These are phyloP conservation scores for Craterostigma plantagineum DNA, from an alignment of 257 asterid species.

Conservation along the genomic window DNA sequence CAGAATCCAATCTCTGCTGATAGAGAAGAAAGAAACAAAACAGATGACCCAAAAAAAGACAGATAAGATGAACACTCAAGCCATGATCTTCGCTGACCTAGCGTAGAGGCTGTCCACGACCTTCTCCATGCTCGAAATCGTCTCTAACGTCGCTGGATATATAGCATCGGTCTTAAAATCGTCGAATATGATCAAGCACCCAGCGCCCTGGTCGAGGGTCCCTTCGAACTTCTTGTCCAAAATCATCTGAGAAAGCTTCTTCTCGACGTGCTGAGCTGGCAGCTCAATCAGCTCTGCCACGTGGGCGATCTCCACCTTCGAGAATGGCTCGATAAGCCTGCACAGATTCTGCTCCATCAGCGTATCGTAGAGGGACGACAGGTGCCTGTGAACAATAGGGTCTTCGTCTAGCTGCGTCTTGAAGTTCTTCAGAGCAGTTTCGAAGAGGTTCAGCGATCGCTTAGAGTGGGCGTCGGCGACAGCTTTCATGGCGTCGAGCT, in stretches of 20 bases:
- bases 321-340: slow-evolving; percentile 50
- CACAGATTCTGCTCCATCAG: slow-evolving; percentile 54
- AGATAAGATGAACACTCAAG: slow-evolving; percentile 13
- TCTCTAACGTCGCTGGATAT: slow-evolving; percentile 37
- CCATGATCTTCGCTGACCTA: slow-evolving; percentile 50
- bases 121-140: slow-evolving; percentile 44
- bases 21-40: no score
- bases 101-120: slow-evolving; percentile 52
- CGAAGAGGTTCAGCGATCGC: slow-evolving; percentile 43
- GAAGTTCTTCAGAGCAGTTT: slow-evolving; percentile 34
- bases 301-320: slow-evolving; percentile 42
- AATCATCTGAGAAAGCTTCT: slow-evolving; percentile 49
- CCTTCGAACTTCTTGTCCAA: slow-evolving; percentile 55
- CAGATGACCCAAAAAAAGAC: no score
- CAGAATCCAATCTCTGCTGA: no score
- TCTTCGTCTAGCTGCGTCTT: slow-evolving; percentile 45
- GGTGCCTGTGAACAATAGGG: slow-evolving; percentile 56
- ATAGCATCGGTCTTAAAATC: slow-evolving; percentile 49
- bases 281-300: slow-evolving; percentile 40
- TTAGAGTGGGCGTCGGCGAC: slow-evolving; percentile 52
- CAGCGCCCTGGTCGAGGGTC: slow-evolving; percentile 54
- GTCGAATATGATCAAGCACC: slow-evolving; percentile 38
- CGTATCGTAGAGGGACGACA: slow-evolving; percentile 45
- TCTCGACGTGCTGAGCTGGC: slow-evolving; percentile 39
- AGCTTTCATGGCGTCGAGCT: slow-evolving; percentile 50